Evolutionary conservation across 768 basidiomycete species (phyloP), one percentile per base, ranked within the genome.

Genomic region (Tricholoma sp.): DNA sequence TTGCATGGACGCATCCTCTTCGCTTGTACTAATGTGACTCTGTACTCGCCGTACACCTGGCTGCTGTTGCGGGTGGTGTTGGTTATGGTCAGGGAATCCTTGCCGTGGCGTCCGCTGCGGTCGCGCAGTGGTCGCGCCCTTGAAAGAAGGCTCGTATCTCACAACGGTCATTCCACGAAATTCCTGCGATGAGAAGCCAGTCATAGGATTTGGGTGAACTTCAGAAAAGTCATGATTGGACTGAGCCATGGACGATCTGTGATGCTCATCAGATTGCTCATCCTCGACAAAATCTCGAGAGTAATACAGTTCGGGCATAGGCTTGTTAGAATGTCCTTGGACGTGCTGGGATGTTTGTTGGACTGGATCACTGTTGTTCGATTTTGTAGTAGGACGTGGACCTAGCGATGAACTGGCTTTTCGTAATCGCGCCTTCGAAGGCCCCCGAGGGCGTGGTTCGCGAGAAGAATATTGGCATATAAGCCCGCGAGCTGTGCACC

Each of bases 401-500:
- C 69, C 69, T 39, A 66, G 59, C 41, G 65, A 63, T 54, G 66
- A 65, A 7, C 66, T 50, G 49, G 66, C 65, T 39, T 66, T 66
- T 10, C 67, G 68, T 50, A 67, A 57, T n/a, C 71, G 67, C 12
- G 69, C 64, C 59, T 67, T 71, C 7, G 66, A 52, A 18, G 71
- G 64, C 4, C 71, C 67, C 2, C 75, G 72, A 9, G 68, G 60
- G 19, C 76, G 72, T 12, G 71, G 66, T 54, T 73, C 74, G 31
- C 76, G 70, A 47, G 63, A 63, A 31, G 79, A 73, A 63, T 83
- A 84, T 46, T 76, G 72, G 64, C 83, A 84, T 27, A 75, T 66
- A 21, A 83, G 73, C 12, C 80, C 82, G 18, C 82, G 73, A 24
- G 71, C 69, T 1, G 71, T 65, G 61, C 83, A 84, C 24, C 83